phyloP scores from a whole-genome alignment of 2,329 filamentous ascomycete species.

The Beauveria medogensis region DNA sequence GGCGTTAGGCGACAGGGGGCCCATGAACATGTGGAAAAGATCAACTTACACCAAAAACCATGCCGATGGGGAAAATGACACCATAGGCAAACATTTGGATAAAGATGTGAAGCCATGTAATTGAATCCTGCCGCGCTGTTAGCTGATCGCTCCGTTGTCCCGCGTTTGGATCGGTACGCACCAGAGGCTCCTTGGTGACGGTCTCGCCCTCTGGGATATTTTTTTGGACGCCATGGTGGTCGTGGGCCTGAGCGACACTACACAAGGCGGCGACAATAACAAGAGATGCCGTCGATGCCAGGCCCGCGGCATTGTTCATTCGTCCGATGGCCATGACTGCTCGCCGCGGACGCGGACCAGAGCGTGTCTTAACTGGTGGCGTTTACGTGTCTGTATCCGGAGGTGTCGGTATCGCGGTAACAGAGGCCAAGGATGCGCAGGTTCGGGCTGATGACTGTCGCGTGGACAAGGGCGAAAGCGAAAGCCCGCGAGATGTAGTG shows the following conservation, averaged over 20 bases:
- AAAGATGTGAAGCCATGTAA: slow-evolving; percentile 90
- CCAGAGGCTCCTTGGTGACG: slow-evolving; percentile 65
- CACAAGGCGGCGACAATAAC: slow-evolving; percentile 12
- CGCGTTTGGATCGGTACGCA: slow-evolving; percentile 32
- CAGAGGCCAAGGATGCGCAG: neutral
- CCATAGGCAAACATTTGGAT: slow-evolving; percentile 83
- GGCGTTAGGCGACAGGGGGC: slow-evolving; percentile 9
- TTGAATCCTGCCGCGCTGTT: slow-evolving; percentile 54
- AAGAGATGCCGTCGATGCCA: neutral
- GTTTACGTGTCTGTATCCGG: neutral
- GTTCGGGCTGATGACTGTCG: neutral
- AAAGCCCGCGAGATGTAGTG: neutral
- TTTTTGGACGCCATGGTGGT: slow-evolving; percentile 39
- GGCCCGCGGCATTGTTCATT: neutral
- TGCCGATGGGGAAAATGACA: slow-evolving; percentile 84
- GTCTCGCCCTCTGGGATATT: slow-evolving; percentile 59
- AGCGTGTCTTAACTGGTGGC: neutral
- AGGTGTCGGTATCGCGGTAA: neutral
- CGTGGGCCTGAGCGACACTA: slow-evolving; percentile 31
- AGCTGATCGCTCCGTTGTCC: slow-evolving; percentile 18
- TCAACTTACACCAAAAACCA: slow-evolving; percentile 73
- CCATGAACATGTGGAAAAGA: neutral
- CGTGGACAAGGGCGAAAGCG: neutral
- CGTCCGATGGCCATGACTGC: neutral
- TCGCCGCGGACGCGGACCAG: neutral